Evolutionary conservation across 352 stramenopile species (phyloP).

Genomic region (Phytophthora palmivora): DNA sequence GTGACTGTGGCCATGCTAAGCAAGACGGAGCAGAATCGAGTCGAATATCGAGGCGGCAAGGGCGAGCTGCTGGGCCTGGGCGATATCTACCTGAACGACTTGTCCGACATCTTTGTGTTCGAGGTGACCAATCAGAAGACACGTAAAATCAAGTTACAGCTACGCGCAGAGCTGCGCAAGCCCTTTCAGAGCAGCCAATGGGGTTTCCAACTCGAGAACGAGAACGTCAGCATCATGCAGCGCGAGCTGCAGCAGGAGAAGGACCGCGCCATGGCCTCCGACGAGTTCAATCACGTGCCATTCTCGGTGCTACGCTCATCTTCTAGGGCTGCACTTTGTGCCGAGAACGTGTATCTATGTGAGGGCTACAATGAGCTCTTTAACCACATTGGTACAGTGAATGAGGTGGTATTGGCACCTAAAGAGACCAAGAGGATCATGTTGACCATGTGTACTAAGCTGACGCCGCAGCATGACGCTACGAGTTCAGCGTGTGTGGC

Average conservation of each 20-base stretch:
- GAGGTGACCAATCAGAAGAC: slow-evolving; percentile 76
- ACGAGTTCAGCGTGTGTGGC: slow-evolving; percentile 27
- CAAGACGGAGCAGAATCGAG: slow-evolving; percentile 60
- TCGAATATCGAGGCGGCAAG: slow-evolving; percentile 60
- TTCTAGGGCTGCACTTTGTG: slow-evolving; percentile 68
- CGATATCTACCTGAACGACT: slow-evolving; percentile 89
- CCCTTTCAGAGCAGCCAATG: slow-evolving; percentile 80
- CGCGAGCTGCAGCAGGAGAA: slow-evolving; percentile 42
- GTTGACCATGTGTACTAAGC: slow-evolving; percentile 78
- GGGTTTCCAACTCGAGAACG: slow-evolving; percentile 90
- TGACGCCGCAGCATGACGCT: slow-evolving; percentile 41
- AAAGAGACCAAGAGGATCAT: slow-evolving; percentile 76
- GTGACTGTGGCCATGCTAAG: slow-evolving; percentile 66
- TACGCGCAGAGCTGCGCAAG: slow-evolving; percentile 81
- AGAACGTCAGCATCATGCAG: slow-evolving; percentile 79
- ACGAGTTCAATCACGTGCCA: slow-evolving; percentile 83
- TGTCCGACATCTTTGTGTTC: slow-evolving; percentile 86
- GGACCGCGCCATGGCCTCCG: slow-evolving; percentile 33
- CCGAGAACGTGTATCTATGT: slow-evolving; percentile 84
- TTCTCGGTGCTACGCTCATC: slow-evolving; percentile 75
- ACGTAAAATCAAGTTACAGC: slow-evolving; percentile 58
- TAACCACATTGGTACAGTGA: slow-evolving; percentile 82
- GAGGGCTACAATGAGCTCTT: slow-evolving; percentile 92
- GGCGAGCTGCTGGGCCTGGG: slow-evolving; percentile 70
- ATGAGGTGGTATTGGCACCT: slow-evolving; percentile 67